phyloP scores from a whole-genome alignment of 495 filamentous ascomycete genomes.

The Trichoderma virens region DNA sequence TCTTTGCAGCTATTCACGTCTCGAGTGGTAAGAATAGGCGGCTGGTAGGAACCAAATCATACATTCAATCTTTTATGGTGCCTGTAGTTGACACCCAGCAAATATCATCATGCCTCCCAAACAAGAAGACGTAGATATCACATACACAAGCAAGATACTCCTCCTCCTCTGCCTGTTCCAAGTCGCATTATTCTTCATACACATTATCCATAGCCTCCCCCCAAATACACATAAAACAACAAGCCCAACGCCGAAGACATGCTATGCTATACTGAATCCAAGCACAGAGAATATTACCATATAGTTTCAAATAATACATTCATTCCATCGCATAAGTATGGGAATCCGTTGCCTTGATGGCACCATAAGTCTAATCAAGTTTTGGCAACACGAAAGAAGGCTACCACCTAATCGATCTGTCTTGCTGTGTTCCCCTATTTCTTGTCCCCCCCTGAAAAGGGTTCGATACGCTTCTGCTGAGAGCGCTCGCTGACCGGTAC shows the following conservation, averaged over 20 bases:
- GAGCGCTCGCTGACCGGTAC: neutral
- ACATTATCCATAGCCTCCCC: neutral
- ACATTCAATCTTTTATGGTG: neutral
- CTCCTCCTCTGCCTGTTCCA: neutral
- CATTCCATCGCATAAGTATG: neutral
- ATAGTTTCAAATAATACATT: neutral
- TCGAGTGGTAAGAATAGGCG: neutral
- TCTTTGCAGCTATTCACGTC: neutral
- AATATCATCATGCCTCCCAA: neutral
- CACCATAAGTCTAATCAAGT: neutral
- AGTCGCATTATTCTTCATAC: neutral
- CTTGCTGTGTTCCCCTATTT: neutral
- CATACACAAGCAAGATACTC: neutral
- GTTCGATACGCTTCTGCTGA: neutral
- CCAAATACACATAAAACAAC: neutral
- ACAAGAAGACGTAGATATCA: neutral
- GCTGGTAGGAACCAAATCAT: neutral
- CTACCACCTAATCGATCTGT: neutral
- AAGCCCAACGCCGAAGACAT: neutral
- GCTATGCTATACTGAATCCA: conserved; percentile 5
- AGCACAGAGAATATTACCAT: neutral
- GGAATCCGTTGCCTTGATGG: neutral
- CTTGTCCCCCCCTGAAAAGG: neutral
- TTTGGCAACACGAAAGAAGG: neutral
- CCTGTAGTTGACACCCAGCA: neutral